Base-by-base conservation (phyloP, 108 stramenopile genomes). In the Cyclotella atomus region DNA sequence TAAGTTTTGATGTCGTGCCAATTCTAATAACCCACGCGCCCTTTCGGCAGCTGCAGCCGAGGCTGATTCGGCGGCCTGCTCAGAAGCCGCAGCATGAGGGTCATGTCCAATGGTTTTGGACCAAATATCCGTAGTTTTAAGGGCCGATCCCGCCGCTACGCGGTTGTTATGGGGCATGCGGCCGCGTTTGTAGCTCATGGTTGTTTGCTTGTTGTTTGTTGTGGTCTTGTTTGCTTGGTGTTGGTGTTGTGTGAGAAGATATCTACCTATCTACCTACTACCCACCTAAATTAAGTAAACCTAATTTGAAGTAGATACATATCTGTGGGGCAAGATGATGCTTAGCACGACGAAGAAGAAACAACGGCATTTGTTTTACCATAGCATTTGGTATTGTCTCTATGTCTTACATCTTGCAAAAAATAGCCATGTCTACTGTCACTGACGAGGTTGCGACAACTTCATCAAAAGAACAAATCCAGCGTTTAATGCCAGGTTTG, bases 101-200 rank as follows among this genome's bases (percentile, higher is more conserved):
- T 92, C 90, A 36, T 91, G 89, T 6, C 91, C 91, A 57, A 95
- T 95, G 27, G 94, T 90, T 50, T 89, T 91, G 62, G 70, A 70
- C 94, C 94, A 95, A 38, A 95, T 95, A 44, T 82, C 90, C 34
- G 77, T 73, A 16, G 94, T 89, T 67, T 83, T 76, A 10, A 95
- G 85, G 12, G 89, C 76, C 15, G 78, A 83, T 49, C 77, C 75
- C n/a, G 89, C 89, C 32, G 88, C 84, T 82, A 95, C 85, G 57
- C 94, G 89, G 79, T 95, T 95, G 84, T 91, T 92, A 84, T 95
- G 94, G 23, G 94, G 94, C 94, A 95, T 95, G 33, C 91, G 83
- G 71, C 38, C 19, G 21, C 64, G 64, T 65, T 65, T 65, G 64
- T 65, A 87, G 64, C 64, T 65, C 64, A 65, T 65, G 8, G 28